Percentiles rank a stretch among this genome's conserved stretches.
Conservation (phyloP, 169 alveolate species). For the Blepharisma undulans region DNA sequence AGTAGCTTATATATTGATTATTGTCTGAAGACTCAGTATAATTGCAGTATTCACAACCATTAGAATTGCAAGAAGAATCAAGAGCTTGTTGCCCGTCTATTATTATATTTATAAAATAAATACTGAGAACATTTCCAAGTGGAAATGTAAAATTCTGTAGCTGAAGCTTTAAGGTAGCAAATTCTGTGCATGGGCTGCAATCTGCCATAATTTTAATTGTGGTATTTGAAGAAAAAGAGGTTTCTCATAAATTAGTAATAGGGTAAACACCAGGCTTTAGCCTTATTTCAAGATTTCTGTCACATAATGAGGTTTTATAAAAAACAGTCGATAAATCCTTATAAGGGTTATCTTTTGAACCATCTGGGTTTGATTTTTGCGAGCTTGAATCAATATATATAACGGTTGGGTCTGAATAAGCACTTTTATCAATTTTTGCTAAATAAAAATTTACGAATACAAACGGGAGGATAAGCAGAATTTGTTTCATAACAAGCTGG, state of each 20-base stretch:
- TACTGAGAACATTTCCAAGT: background rate
- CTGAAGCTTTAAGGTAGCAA: background rate
- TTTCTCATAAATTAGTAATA: background rate
- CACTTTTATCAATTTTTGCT: background rate
- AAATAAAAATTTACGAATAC: background rate
- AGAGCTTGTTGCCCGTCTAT: background rate
- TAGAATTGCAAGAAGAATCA: background rate
- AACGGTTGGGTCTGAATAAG: background rate
- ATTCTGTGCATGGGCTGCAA: background rate
- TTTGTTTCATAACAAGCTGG: background rate
- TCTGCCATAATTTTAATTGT: background rate
- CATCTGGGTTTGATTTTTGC: background rate
- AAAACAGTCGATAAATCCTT: background rate
- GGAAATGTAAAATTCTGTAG: background rate
- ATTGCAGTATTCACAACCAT: background rate
- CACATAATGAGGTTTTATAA: background rate
- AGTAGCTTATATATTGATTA: too few relatives aligned
- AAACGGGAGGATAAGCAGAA: background rate
- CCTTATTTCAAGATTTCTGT: background rate
- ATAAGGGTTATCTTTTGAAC: background rate
- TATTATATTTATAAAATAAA: too few relatives aligned
- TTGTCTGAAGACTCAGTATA: background rate
- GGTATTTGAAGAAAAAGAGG: background rate
- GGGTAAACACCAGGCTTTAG: background rate
- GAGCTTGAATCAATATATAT: background rate